Conservation (phyloP, 1,139 yeast species). For the Yamadazyma diddensiae region DNA sequence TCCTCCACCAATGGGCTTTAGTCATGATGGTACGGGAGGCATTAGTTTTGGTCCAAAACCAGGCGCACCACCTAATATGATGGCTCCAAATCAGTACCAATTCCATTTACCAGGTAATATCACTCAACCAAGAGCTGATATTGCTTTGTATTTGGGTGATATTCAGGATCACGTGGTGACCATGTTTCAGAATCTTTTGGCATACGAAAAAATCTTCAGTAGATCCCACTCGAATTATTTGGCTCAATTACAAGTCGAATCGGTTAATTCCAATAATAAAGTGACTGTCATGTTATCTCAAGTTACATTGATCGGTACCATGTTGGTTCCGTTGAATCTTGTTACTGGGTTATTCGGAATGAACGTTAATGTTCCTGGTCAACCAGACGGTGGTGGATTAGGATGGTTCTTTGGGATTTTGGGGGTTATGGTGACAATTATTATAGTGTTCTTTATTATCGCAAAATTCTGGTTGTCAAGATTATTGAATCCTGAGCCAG, state of each 20-base stretch:
- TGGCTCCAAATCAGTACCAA: slow-evolving; percentile 17
- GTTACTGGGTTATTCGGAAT: slow-evolving; percentile 94
- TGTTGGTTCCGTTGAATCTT: slow-evolving; percentile 84
- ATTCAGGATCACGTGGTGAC: slow-evolving; percentile 97
- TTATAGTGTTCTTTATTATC: slow-evolving; percentile 24
- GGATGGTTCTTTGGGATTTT: slow-evolving; percentile 38
- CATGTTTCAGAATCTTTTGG: slow-evolving; percentile 85
- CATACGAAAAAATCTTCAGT: slow-evolving; percentile 90
- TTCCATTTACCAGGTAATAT: slow-evolving; percentile 16
- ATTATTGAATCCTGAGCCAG: slow-evolving; percentile 17
- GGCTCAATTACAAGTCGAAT: slow-evolving; percentile 92
- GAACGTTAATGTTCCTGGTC: slow-evolving; percentile 90
- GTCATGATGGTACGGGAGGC: slow-evolving; percentile 17
- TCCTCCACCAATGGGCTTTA: slow-evolving; percentile 13
- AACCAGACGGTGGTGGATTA: slow-evolving; percentile 23
- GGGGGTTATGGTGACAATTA: slow-evolving; percentile 35
- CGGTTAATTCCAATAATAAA: slow-evolving; percentile 78
- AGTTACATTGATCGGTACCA: slow-evolving; percentile 87
- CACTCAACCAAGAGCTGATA: slow-evolving; percentile 77
- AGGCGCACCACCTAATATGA: slow-evolving; percentile 17
- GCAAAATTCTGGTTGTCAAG: slow-evolving; percentile 39
- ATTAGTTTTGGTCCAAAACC: slow-evolving; percentile 21
- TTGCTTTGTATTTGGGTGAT: slow-evolving; percentile 89
- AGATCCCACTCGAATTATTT: slow-evolving; percentile 89
- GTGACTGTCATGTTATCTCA: slow-evolving; percentile 85